phyloP scores from a whole-genome alignment of 768 basidiomycete species.

The Gautieria morchelliformis region DNA sequence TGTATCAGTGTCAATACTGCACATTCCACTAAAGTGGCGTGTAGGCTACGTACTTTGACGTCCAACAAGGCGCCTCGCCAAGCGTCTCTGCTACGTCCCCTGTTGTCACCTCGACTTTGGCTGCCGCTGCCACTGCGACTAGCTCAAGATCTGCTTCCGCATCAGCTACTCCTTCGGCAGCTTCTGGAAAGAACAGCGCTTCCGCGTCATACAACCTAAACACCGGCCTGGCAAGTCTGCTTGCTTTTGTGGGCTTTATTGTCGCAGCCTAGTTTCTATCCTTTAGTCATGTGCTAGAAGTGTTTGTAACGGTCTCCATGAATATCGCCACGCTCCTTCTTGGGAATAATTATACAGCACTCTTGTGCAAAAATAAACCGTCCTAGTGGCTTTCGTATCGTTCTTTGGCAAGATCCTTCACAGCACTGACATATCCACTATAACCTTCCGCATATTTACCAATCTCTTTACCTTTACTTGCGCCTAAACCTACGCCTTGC shows the following conservation, averaged over 20 bases:
- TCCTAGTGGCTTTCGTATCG: slow-evolving; percentile 4
- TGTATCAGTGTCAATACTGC: not conserved
- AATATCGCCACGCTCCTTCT: not conserved
- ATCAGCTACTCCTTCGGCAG: slow-evolving; percentile 5
- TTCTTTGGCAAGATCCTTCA: slow-evolving; percentile 8
- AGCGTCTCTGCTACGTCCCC: slow-evolving; percentile 50
- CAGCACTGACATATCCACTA: slow-evolving; percentile 44
- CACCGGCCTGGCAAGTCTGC: not conserved
- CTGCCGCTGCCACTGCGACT: slow-evolving; percentile 11
- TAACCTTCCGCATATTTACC: slow-evolving; percentile 62
- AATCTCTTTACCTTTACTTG: slow-evolving; percentile 80
- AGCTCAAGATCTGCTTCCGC: slow-evolving; percentile 13
- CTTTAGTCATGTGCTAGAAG: not conserved
- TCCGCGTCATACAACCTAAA: not conserved
- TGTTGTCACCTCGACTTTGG: slow-evolving; percentile 50
- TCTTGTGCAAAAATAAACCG: not conserved
- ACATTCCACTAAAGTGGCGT: slow-evolving; percentile 1
- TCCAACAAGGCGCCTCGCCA: slow-evolving; percentile 56
- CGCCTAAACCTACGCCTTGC: slow-evolving; percentile 85
- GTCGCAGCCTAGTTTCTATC: not conserved
- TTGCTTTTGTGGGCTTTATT: not conserved
- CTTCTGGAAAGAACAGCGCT: not conserved
- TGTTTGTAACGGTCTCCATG: not conserved
- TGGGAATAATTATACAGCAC: not conserved
- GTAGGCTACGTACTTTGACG: slow-evolving; percentile 63